Conservation (phyloP, 306 rosid genomes). For the Phaseolus lunatus region DNA sequence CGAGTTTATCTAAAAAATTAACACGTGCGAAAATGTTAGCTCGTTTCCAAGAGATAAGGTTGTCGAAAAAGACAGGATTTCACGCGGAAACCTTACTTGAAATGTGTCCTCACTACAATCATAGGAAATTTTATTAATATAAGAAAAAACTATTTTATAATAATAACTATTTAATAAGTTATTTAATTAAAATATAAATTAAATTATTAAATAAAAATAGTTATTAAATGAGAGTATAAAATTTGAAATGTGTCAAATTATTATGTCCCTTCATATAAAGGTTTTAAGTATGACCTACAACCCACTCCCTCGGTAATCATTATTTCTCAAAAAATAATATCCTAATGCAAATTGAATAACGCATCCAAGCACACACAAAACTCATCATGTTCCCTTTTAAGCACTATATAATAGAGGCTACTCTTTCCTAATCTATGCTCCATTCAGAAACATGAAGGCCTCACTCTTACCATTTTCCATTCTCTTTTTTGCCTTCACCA, state of each 20-base stretch:
- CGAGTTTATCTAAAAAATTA: too few relatives aligned
- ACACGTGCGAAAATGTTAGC: not conserved
- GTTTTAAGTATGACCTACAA: slow-evolving; percentile 11
- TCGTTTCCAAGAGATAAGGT: slow-evolving; percentile 2
- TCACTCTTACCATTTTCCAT: slow-evolving; percentile 17
- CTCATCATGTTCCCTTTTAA: slow-evolving; percentile 5
- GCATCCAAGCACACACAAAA: not conserved
- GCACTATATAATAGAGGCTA: slow-evolving; percentile 21
- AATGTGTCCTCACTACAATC: not conserved
- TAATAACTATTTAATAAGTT: too few relatives aligned
- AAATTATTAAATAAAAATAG: too few relatives aligned
- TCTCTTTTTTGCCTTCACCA: slow-evolving; percentile 29
- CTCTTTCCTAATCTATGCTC: not conserved
- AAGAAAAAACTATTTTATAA: too few relatives aligned
- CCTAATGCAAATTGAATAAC: not conserved
- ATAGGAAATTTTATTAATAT: not conserved
- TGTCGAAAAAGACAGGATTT: slow-evolving; percentile 5
- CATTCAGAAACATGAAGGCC: slow-evolving; percentile 37
- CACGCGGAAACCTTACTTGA: not conserved
- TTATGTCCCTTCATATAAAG: too few relatives aligned
- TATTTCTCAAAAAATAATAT: not conserved
- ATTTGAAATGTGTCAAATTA: too few relatives aligned
- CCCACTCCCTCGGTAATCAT: not conserved
- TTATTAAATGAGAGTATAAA: too few relatives aligned
- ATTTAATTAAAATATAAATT: too few relatives aligned